These are phyloP conservation scores for maize (Zea mays) DNA, from an alignment of 176 grass and related monocot genomes.

Conservation along the genomic window DNA sequence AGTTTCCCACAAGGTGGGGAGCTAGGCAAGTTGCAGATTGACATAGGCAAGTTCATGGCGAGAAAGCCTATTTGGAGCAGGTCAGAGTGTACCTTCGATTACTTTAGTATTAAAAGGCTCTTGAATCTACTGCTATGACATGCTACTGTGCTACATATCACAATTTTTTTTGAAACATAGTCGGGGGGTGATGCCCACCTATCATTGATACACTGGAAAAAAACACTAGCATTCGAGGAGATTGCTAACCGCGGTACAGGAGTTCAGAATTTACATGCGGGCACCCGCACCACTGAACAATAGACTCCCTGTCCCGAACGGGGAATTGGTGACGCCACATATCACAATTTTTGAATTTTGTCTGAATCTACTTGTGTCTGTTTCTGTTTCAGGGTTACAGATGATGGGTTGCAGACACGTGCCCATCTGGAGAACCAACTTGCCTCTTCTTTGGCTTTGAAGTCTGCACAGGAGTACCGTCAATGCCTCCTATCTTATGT, in stretches of 20 bases:
- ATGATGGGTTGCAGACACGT: constrained; percentile 80
- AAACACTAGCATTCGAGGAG: too few relatives aligned
- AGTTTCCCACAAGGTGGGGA: constrained; percentile 73
- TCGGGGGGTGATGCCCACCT: too few relatives aligned
- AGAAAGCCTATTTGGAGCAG: constrained; percentile 81
- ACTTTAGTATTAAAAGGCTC: constrained; percentile 9
- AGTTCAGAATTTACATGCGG: too few relatives aligned
- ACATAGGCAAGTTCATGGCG: constrained; percentile 78
- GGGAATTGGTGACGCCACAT: background rate
- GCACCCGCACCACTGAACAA: too few relatives aligned
- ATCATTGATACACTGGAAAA: too few relatives aligned
- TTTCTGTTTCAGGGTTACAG: constrained; percentile 51
- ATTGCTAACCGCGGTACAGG: too few relatives aligned
- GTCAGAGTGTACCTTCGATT: constrained; percentile 37
- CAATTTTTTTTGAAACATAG: constrained; percentile 9
- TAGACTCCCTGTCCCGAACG: too few relatives aligned
- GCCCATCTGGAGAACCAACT: constrained; percentile 91
- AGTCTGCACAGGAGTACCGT: constrained; percentile 83
- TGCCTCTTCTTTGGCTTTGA: constrained; percentile 71
- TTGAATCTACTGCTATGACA: constrained; percentile 4
- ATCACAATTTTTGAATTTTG: constrained; percentile 7
- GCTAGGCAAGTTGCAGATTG: constrained; percentile 79
- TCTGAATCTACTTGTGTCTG: constrained; percentile 25
- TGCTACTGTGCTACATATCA: background rate
- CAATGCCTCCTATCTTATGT: constrained; percentile 88